A percentile compares a stretch with the other conserved stretches of the same genome.
These are phyloP conservation scores for Colletotrichum euphorbiae DNA, from an alignment of 2,329 filamentous ascomycete genomes.

Conservation along the genomic window DNA sequence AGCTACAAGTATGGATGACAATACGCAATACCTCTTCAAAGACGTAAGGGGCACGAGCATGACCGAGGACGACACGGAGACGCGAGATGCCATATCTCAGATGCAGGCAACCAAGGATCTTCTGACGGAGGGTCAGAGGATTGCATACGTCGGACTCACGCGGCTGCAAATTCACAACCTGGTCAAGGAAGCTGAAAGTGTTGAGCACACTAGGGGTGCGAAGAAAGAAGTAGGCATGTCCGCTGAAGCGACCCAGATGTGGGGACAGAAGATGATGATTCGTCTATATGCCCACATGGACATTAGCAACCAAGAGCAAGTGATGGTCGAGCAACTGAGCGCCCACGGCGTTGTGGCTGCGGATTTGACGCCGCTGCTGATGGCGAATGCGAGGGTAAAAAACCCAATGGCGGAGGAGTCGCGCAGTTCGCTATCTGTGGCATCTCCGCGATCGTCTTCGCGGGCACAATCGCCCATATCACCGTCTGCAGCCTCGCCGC, in stretches of 20 bases:
- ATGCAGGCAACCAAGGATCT: constrained; percentile 97
- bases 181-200: constrained; percentile 72
- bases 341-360: constrained; percentile 89
- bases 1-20: constrained; percentile 95
- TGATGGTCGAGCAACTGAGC: constrained; percentile 98
- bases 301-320: constrained; percentile 87
- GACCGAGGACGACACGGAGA: constrained; percentile 80
- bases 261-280: constrained; percentile 98
- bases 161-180: constrained; percentile 84
- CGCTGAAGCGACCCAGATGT: constrained; percentile 88
- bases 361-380: constrained; percentile 87
- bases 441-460: constrained; percentile 14
- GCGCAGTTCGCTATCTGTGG: constrained; percentile 15
- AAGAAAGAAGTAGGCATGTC: constrained; percentile 79
- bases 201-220: constrained; percentile 71
- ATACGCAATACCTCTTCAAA: constrained; percentile 95
- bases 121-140: constrained; percentile 92
- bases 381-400: constrained; percentile 91
- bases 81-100: constrained; percentile 86
- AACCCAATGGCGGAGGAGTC: constrained; percentile 81
- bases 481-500: constrained; percentile 43
- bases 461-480: constrained; percentile 8
- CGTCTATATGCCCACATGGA: constrained; percentile 97
- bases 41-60: constrained; percentile 70
- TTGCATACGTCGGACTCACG: constrained; percentile 94